Evolutionary conservation across 2,329 filamentous ascomycete species (phyloP).

Genomic region (Zymoseptoria brevis): DNA sequence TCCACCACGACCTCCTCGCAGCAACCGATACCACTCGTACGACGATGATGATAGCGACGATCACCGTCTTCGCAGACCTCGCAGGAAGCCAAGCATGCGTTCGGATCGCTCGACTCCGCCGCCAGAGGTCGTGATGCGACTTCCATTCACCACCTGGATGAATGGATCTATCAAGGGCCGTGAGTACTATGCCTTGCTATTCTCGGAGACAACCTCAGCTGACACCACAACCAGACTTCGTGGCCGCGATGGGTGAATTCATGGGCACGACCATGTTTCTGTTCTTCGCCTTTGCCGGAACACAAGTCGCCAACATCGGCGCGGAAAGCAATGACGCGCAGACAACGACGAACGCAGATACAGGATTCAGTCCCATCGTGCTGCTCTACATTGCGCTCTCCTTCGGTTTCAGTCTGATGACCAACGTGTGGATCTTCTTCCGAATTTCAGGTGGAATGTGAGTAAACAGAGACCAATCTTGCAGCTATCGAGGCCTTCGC

Average conservation of each 20-base stretch:
- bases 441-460: constrained; percentile 30
- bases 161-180: constrained; percentile 25
- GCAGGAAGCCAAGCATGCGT: constrained; percentile 5
- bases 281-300: constrained; percentile 40
- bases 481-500: background rate
- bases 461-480: background rate
- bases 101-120: constrained; percentile 14
- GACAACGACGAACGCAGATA: constrained; percentile 21
- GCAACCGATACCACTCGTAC: constrained; percentile 5
- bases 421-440: constrained; percentile 37
- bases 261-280: constrained; percentile 41
- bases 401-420: constrained; percentile 36
- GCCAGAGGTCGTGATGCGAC: constrained; percentile 25
- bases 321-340: constrained; percentile 12
- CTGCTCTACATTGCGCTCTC: constrained; percentile 34
- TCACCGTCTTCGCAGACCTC: constrained; percentile 8
- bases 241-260: constrained; percentile 34
- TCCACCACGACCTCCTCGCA: constrained; percentile 13
- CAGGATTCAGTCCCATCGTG: constrained; percentile 25
- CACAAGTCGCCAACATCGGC: constrained; percentile 37
- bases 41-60: constrained; percentile 20
- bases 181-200: constrained; percentile 9
- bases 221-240: constrained; percentile 16
- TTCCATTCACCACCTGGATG: constrained; percentile 28
- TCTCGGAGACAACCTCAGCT: background rate